phyloP scores from a whole-genome alignment of 805 yeast genomes.

The Metschnikowia similis region DNA sequence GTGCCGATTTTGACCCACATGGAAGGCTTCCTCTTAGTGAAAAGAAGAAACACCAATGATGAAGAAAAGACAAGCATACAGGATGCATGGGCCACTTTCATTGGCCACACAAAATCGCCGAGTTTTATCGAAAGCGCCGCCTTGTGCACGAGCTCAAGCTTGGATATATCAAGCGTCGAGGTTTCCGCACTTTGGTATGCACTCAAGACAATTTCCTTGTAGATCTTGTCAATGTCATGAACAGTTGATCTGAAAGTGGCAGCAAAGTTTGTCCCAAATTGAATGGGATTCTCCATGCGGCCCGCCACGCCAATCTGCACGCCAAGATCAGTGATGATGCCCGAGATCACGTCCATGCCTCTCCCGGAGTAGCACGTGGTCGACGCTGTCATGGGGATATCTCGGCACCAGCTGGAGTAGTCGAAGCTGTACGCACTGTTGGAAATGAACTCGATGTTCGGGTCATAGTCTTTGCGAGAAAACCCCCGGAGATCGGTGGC shows the following conservation, averaged over 20 bases:
- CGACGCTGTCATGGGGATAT: conserved; percentile 18
- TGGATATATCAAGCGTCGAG: conserved; percentile 9
- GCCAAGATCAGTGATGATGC: conserved; percentile 49
- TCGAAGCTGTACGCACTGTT: conserved; percentile 41
- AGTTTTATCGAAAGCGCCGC: conserved; percentile 9
- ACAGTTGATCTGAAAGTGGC: conserved; percentile 8
- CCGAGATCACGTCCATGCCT: conserved; percentile 47
- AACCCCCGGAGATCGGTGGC: conserved; percentile 37
- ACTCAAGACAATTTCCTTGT: conserved; percentile 5
- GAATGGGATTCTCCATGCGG: conserved; percentile 31
- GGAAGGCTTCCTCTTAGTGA: not conserved
- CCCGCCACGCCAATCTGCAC: conserved; percentile 41
- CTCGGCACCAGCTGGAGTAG: conserved; percentile 47
- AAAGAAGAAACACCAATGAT: conserved; percentile 1
- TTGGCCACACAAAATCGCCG: conserved; percentile 5
- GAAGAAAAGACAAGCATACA: not conserved
- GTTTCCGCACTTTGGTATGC: not conserved
- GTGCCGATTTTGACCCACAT: not conserved
- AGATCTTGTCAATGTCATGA: conserved; percentile 10
- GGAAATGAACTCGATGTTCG: conserved; percentile 14
- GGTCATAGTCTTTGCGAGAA: conserved; percentile 9
- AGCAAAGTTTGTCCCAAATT: conserved; percentile 12
- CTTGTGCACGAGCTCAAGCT: conserved; percentile 11
- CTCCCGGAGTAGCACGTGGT: conserved; percentile 29
- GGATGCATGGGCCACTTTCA: conserved; percentile 8